Evolutionary conservation across 208 protist genomes (phyloP), one percentile per base, ranked within the genome.

Genomic region (Leishmania amazonensis): DNA sequence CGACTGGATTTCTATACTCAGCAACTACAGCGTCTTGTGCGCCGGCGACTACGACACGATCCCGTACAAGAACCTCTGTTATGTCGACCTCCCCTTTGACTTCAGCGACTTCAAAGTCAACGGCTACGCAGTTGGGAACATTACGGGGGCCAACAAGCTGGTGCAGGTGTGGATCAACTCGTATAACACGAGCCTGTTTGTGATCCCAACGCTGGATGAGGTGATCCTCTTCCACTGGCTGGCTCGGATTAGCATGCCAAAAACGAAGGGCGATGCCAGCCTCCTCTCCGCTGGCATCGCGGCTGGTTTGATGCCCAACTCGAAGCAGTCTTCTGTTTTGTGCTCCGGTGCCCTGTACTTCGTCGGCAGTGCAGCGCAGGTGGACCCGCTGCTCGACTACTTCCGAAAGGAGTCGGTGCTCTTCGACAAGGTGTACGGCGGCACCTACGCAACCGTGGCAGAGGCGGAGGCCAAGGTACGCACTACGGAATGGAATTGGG

Each of bases 211-310:
- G 19, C 83, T 92, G 13, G 89, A 92, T 67, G 80, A 86, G 62
- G 75, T 92, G 78, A 90, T 92, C 47, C 45, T 90, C 24, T 85
- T 86, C 28, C 89, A 92, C 40, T 88, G 87, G 87, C 73, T 92
- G 6, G 89, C 89, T 9, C 84, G 83, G 19, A 86, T 90, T 11
- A 75, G 83, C 13, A 67, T 53, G 40, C 38, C 83, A 76, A 73
- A 21, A 58, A 9, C 40, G 47, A n/a, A 40, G 24, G 65, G 68
- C 35, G 75, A 28, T 42, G 83, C 71, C 24, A 84, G 79, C 13
- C 76, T 72, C 53, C 79, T 81, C 31, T 24, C 62, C 8, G 77
- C 60, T 13, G 68, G 77, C 49, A 72, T 88, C 9, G 70, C 82
- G 24, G 58, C 80, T 21, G 81, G 87, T 31, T 83, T 93, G 51